These are phyloP conservation scores for Ustilago sp. DNA, from an alignment of 1,284 basidiomycete genomes.

Conservation along the genomic window DNA sequence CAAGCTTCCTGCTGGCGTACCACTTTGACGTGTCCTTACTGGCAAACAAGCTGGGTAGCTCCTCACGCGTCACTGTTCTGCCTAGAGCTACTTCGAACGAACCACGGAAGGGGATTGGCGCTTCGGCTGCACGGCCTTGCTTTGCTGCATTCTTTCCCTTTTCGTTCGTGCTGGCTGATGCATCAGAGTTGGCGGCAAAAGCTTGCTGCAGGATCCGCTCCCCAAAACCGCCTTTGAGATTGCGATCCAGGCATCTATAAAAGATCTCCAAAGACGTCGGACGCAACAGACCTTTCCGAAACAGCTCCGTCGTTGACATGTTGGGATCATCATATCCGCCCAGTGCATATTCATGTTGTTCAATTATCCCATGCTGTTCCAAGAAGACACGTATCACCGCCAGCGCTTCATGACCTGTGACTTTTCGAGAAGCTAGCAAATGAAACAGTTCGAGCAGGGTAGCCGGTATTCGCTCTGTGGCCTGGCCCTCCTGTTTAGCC, in stretches of 20 bases:
- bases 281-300: constrained; percentile 27
- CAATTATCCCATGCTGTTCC: constrained; percentile 39
- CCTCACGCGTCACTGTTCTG: constrained; percentile 23
- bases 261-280: constrained; percentile 52
- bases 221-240: constrained; percentile 54
- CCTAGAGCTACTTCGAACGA: constrained; percentile 53
- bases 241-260: constrained; percentile 58
- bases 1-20: constrained; percentile 58
- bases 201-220: constrained; percentile 39
- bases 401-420: constrained; percentile 45
- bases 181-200: constrained; percentile 7
- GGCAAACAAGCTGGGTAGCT: constrained; percentile 26
- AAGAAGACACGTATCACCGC: constrained; percentile 45
- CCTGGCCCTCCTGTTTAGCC: constrained; percentile 24
- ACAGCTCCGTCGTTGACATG: constrained; percentile 26
- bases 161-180: not conserved
- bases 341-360: constrained; percentile 43
- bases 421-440: constrained; percentile 26
- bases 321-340: constrained; percentile 21
- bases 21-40: constrained; percentile 23
- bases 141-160: not conserved
- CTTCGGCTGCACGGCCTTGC: not conserved
- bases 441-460: constrained; percentile 41
- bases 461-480: constrained; percentile 17
- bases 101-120: constrained; percentile 10